A percentile compares a stretch with the other conserved stretches of the same genome.
phyloP scores from a whole-genome alignment of 2,329 filamentous ascomycete genomes.

The Venturia oleaginea region DNA sequence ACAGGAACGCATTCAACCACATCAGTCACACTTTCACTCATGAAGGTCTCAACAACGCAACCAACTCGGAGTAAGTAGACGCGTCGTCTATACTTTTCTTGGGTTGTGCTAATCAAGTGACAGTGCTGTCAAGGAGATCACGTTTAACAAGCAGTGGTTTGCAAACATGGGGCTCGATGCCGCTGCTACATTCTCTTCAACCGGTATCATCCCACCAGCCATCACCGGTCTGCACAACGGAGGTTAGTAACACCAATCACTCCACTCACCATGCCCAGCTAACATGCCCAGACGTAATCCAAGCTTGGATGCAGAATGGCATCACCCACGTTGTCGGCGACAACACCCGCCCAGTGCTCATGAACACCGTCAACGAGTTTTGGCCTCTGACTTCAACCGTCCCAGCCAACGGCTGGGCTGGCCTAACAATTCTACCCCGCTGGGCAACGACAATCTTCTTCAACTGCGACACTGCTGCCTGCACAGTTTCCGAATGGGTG shows the following conservation, averaged over 20 bases:
- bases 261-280: neutral
- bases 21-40: slow-evolving; percentile 13
- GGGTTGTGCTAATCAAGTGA: slow-evolving; percentile 17
- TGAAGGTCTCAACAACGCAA: slow-evolving; percentile 1
- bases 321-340: slow-evolving; percentile 5
- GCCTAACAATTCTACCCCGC: slow-evolving; percentile 2
- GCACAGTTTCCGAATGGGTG: slow-evolving; percentile 8
- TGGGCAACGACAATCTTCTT: slow-evolving; percentile 9
- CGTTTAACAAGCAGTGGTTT: slow-evolving; percentile 5
- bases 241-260: neutral
- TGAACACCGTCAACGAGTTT: slow-evolving; percentile 8
- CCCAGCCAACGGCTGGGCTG: slow-evolving; percentile 4
- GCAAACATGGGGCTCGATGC: neutral
- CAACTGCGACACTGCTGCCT: slow-evolving; percentile 8
- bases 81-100: too few relatives aligned
- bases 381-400: slow-evolving; percentile 6
- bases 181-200: neutral
- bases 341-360: neutral
- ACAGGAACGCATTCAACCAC: slow-evolving; percentile 5
- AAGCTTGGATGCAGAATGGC: slow-evolving; percentile 11
- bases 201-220: slow-evolving; percentile 10
- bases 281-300: slow-evolving; percentile 1
- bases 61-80: slow-evolving; percentile 17
- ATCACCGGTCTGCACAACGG: slow-evolving; percentile 12
- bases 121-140: slow-evolving; percentile 6